These are phyloP conservation scores for Leccinum obscurum DNA, from an alignment of 768 basidiomycete genomes.

Conservation along the genomic window DNA sequence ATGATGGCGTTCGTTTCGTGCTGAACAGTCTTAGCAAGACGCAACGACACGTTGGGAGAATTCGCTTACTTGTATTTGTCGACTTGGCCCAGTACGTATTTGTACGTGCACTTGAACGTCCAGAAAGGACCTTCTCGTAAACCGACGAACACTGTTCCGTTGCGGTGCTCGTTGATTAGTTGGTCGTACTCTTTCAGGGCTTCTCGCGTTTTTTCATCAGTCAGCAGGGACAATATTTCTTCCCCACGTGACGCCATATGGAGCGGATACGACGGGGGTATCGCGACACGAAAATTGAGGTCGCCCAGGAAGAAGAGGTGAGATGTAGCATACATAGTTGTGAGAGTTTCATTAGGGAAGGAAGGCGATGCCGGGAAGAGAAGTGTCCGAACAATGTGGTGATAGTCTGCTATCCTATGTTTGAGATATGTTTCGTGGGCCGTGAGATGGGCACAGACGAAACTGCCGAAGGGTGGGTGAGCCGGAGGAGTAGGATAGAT, in stretches of 20 bases:
- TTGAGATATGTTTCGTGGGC: slow-evolving; percentile 70
- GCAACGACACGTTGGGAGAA: neutral
- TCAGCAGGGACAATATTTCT: slow-evolving; percentile 42
- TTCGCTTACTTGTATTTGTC: slow-evolving; percentile 72
- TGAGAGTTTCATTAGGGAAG: slow-evolving; percentile 38
- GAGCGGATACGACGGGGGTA: slow-evolving; percentile 57
- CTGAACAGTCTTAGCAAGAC: slow-evolving; percentile 35
- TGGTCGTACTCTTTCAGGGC: slow-evolving; percentile 73
- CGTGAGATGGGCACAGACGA: slow-evolving; percentile 90
- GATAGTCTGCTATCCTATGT: slow-evolving; percentile 73
- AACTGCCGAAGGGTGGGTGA: slow-evolving; percentile 46
- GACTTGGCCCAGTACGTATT: slow-evolving; percentile 78
- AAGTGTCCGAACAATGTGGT: slow-evolving; percentile 76
- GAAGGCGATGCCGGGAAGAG: slow-evolving; percentile 63
- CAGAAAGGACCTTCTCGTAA: slow-evolving; percentile 86
- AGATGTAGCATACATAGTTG: slow-evolving; percentile 79
- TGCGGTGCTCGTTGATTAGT: slow-evolving; percentile 59
- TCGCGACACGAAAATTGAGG: slow-evolving; percentile 84
- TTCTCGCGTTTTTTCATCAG: slow-evolving; percentile 53
- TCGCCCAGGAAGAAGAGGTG: slow-evolving; percentile 94
- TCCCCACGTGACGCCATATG: slow-evolving; percentile 34
- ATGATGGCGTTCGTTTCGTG: slow-evolving; percentile 75
- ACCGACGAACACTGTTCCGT: slow-evolving; percentile 66
- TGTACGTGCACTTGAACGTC: slow-evolving; percentile 90
- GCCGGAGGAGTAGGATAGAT: neutral